phyloP scores from a whole-genome alignment of 805 yeast species.

The Grigorovia transvaalensis region DNA sequence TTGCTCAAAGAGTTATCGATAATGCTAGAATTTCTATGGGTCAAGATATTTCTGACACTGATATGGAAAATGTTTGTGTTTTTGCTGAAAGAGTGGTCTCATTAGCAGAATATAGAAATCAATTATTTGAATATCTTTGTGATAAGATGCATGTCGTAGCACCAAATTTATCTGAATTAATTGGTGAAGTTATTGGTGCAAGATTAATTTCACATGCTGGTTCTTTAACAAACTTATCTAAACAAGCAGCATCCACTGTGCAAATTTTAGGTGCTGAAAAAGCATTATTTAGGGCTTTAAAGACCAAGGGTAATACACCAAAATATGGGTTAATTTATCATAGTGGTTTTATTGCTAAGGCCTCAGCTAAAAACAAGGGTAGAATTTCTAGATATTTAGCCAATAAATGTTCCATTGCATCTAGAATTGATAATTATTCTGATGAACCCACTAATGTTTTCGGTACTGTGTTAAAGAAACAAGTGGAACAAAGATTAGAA shows the following conservation, averaged over 20 bases:
- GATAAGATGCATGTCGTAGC: conserved; percentile 98
- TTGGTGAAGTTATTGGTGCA: conserved; percentile 99
- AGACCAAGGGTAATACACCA: conserved; percentile 95
- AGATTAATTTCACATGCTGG: conserved; percentile 98
- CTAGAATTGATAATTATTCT: conserved; percentile 95
- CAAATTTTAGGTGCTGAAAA: conserved; percentile 97
- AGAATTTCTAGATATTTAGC: conserved; percentile 97
- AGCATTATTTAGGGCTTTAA: conserved; percentile 90
- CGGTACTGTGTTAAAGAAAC: conserved; percentile 85
- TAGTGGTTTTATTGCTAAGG: conserved; percentile 88
- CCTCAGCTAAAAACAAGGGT: conserved; percentile 95
- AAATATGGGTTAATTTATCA: conserved; percentile 93
- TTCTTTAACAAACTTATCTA: conserved; percentile 88
- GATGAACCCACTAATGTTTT: conserved; percentile 87
- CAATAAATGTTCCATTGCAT: conserved; percentile 97
- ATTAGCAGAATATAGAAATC: conserved; percentile 80
- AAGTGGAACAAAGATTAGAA: conserved; percentile 94
- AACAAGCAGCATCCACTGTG: conserved; percentile 98
- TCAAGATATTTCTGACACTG: conserved; percentile 91
- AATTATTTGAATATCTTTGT: conserved; percentile 72
- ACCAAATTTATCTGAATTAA: conserved; percentile 90
- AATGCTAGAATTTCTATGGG: conserved; percentile 98
- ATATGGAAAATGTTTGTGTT: conserved; percentile 80
- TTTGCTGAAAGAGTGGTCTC: conserved; percentile 92
- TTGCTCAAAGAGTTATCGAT: conserved; percentile 84